Conservation (phyloP, 2,329 filamentous ascomycete species). For the Aaosphaeria arxii region DNA sequence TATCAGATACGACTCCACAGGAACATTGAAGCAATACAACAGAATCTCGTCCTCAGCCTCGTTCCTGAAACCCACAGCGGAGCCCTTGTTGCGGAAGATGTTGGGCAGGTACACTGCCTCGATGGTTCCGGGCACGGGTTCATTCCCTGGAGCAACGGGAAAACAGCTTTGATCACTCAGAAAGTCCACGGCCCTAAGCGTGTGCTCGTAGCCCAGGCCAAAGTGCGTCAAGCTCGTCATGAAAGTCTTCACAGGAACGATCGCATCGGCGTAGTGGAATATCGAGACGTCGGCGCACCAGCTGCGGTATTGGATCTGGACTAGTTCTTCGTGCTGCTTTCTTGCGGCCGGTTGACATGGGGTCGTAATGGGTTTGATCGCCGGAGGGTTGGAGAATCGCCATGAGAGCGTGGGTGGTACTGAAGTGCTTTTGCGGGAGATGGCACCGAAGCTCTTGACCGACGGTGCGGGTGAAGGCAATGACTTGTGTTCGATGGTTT, state of each 20-base stretch:
- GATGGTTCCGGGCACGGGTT: slow-evolving; percentile 9
- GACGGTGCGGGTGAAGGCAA: too few relatives aligned
- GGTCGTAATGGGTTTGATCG: too few relatives aligned
- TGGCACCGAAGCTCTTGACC: too few relatives aligned
- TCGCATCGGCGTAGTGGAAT: slow-evolving; percentile 15
- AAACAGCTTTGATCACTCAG: not conserved
- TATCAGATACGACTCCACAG: not conserved
- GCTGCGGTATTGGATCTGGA: slow-evolving; percentile 8
- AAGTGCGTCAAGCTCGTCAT: slow-evolving; percentile 1
- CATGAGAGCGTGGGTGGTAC: too few relatives aligned
- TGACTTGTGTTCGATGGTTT: too few relatives aligned
- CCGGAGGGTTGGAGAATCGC: too few relatives aligned
- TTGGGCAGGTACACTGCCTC: slow-evolving; percentile 17
- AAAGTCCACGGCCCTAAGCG: slow-evolving; percentile 9
- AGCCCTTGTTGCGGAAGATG: slow-evolving; percentile 14
- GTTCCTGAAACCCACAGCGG: slow-evolving; percentile 19
- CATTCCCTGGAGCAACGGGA: slow-evolving; percentile 10
- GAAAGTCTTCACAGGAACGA: slow-evolving; percentile 6
- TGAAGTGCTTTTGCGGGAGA: too few relatives aligned
- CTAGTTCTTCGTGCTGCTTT: not conserved
- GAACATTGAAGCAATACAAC: slow-evolving; percentile 14
- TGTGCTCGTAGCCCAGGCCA: slow-evolving; percentile 8
- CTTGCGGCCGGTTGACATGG: too few relatives aligned
- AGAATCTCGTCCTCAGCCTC: slow-evolving; percentile 6
- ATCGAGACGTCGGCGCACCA: slow-evolving; percentile 13